Conservation (phyloP, 2,329 filamentous ascomycete genomes). For the Ascochyta fabae region DNA sequence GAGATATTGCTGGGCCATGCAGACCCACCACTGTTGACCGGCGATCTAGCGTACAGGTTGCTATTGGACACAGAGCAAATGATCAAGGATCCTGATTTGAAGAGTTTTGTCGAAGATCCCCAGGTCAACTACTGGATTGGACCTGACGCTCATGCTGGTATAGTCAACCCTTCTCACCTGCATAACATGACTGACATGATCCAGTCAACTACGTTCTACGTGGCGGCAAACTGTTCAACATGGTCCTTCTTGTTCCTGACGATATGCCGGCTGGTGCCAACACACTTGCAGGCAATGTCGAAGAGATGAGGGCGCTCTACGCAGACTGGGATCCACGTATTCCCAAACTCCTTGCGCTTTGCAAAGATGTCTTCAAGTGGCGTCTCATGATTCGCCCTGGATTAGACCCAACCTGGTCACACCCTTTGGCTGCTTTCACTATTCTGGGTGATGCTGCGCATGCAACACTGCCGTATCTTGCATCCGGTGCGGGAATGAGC, state of each 20-base stretch:
- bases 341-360: conserved; percentile 63
- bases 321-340: conserved; percentile 63
- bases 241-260: conserved; percentile 60
- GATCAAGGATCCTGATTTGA: conserved; percentile 56
- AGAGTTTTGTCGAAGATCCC: conserved; percentile 54
- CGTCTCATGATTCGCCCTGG: conserved; percentile 63
- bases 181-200: conserved; percentile 1
- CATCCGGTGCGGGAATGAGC: conserved; percentile 65
- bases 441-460: conserved; percentile 70
- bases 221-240: conserved; percentile 58
- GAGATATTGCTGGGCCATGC: conserved; percentile 54
- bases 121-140: conserved; percentile 62
- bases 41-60: conserved; percentile 60
- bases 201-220: conserved; percentile 59
- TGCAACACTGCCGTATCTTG: conserved; percentile 68
- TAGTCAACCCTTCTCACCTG: background rate
- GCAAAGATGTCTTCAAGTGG: conserved; percentile 67
- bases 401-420: conserved; percentile 62
- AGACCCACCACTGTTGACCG: conserved; percentile 58
- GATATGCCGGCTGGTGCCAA: conserved; percentile 56
- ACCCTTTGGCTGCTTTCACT: conserved; percentile 62
- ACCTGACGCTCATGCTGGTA: conserved; percentile 56
- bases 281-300: conserved; percentile 58
- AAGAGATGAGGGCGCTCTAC: conserved; percentile 62
- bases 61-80: conserved; percentile 55